Percentiles rank a stretch among this genome's conserved stretches.
Conservation (phyloP, 371 early-diverging fungal species). For the Apophysomyces variabilis region DNA sequence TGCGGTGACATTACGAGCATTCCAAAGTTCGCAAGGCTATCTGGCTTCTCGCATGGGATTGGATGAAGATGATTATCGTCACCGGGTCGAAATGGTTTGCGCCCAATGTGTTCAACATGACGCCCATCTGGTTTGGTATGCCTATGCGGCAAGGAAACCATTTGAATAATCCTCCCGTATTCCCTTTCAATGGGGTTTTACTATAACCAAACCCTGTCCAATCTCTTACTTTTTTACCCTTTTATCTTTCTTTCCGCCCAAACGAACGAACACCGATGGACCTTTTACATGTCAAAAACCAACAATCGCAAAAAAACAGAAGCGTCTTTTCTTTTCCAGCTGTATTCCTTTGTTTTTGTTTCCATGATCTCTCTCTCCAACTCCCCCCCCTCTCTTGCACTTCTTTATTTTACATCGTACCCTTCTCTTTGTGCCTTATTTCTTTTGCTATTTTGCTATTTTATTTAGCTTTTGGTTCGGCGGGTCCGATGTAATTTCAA, state of each 20-base stretch:
- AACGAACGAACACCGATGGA: too few relatives aligned
- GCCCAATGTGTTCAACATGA: slow-evolving; percentile 45
- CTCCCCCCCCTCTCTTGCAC: too few relatives aligned
- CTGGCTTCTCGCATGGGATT: slow-evolving; percentile 36
- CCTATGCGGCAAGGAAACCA: slow-evolving; percentile 15
- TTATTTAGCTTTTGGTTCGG: neutral
- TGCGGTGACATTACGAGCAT: slow-evolving; percentile 25
- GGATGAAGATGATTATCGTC: slow-evolving; percentile 40
- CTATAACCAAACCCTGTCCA: neutral
- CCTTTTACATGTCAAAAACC: too few relatives aligned
- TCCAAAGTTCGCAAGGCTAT: slow-evolving; percentile 19
- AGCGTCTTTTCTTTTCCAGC: slow-evolving; percentile 6
- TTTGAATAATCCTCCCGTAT: neutral
- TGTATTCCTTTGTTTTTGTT: neutral
- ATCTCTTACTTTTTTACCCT: neutral
- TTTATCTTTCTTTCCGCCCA: neutral
- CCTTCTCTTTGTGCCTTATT: neutral
- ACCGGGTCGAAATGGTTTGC: slow-evolving; percentile 45
- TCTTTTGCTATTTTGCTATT: neutral
- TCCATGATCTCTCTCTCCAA: slow-evolving; percentile 9
- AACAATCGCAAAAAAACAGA: neutral
- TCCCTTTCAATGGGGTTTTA: too few relatives aligned
- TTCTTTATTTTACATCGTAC: neutral
- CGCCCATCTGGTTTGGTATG: slow-evolving; percentile 35
- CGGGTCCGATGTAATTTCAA: slow-evolving; percentile 8